These are phyloP conservation scores for Cymbopogon citratus DNA, from an alignment of 176 grass and related monocot genomes.

Conservation along the genomic window DNA sequence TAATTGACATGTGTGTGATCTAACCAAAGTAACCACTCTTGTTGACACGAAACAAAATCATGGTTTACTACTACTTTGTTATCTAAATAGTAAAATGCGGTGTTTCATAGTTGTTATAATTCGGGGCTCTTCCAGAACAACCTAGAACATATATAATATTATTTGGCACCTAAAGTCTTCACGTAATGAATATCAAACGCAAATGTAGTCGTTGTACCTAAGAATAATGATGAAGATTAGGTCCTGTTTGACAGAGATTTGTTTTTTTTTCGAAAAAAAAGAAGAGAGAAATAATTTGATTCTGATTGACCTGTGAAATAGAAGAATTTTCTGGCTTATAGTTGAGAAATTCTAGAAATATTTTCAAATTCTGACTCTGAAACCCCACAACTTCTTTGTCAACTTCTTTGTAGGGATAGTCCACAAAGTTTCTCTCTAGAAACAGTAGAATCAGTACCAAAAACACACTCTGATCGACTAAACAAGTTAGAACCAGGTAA, in stretches of 20 bases:
- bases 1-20: neutral
- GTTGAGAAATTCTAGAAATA: neutral
- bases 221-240: neutral
- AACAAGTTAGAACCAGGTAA: no score
- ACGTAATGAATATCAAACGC: neutral
- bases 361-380: neutral
- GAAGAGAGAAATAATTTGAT: neutral
- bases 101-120: neutral
- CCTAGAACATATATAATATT: neutral
- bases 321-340: neutral
- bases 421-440: neutral
- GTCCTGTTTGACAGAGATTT: neutral
- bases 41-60: slow-evolving; percentile 6
- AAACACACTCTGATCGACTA: no score
- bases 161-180: slow-evolving; percentile 6
- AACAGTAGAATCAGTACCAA: no score
- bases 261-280: neutral
- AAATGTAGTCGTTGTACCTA: neutral
- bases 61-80: neutral
- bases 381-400: neutral
- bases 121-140: slow-evolving; percentile 7
- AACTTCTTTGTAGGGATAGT: neutral
- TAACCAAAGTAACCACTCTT: neutral
- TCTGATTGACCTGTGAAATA: neutral
- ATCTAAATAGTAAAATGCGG: neutral